phyloP scores from a whole-genome alignment of 352 stramenopile species.

The Blastocystis sp. region DNA sequence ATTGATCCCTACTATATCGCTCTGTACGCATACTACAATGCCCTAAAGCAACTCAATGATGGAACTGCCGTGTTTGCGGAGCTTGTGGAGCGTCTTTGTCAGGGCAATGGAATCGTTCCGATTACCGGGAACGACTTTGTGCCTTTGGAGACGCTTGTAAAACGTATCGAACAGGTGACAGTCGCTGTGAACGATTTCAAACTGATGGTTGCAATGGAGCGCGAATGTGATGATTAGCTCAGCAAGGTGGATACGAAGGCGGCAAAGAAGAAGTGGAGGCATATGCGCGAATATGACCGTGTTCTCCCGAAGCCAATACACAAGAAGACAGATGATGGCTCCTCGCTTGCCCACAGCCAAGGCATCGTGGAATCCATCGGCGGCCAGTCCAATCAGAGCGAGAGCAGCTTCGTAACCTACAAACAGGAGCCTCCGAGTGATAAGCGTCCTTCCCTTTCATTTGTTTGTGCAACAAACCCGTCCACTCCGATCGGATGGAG shows the following conservation, averaged over 20 bases:
- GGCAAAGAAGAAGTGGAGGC: constrained; percentile 7
- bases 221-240: background rate
- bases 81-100: background rate
- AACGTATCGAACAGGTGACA: background rate
- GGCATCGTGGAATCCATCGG: background rate
- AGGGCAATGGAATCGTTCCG: background rate
- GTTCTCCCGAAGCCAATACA: background rate
- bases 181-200: constrained; percentile 4
- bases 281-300: constrained; percentile 6
- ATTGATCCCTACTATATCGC: background rate
- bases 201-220: background rate
- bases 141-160: background rate
- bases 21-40: constrained; percentile 12
- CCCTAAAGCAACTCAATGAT: background rate
- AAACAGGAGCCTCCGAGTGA: background rate
- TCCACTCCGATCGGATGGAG: too few relatives aligned
- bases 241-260: background rate
- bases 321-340: too few relatives aligned
- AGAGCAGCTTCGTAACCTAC: background rate
- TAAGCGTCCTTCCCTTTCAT: background rate
- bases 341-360: too few relatives aligned
- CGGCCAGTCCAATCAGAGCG: background rate
- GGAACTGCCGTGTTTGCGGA: background rate
- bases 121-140: background rate
- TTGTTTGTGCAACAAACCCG: constrained; percentile 40